A percentile compares a stretch with the other conserved stretches of the same genome.
Conservation (phyloP, 148 eudicot species). For the Heliosperma pusillum region DNA sequence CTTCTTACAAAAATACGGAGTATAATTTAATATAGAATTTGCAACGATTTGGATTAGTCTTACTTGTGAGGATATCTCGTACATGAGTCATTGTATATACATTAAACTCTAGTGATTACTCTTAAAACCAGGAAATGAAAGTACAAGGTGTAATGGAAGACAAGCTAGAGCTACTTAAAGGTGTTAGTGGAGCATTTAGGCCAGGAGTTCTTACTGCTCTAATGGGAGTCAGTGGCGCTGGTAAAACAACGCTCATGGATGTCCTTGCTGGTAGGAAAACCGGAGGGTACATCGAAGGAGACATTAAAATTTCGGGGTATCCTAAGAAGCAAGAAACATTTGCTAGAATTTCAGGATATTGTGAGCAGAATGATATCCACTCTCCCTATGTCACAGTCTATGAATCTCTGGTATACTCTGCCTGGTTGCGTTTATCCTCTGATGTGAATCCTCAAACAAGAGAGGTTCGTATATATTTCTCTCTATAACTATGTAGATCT, state of each 20-base stretch:
- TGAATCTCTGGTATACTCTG: slow-evolving; percentile 70
- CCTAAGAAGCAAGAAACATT: slow-evolving; percentile 80
- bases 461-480: slow-evolving; percentile 40
- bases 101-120: background rate
- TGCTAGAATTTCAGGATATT: slow-evolving; percentile 75
- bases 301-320: slow-evolving; percentile 66
- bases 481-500: no score
- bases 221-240: slow-evolving; percentile 92
- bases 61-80: no score
- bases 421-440: slow-evolving; percentile 69
- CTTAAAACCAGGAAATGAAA: slow-evolving; percentile 64
- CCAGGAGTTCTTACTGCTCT: slow-evolving; percentile 85
- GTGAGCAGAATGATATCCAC: slow-evolving; percentile 87
- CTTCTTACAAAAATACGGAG: no score
- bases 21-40: no score
- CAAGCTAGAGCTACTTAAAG: slow-evolving; percentile 58
- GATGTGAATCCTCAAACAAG: slow-evolving; percentile 50
- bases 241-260: slow-evolving; percentile 93
- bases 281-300: slow-evolving; percentile 71
- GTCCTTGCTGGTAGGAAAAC: slow-evolving; percentile 81
- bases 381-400: slow-evolving; percentile 79
- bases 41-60: no score
- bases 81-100: no score
- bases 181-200: slow-evolving; percentile 74
- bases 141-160: slow-evolving; percentile 56